phyloP scores from a whole-genome alignment of 2,329 filamentous ascomycete genomes.

The Fusarium coffeatum region DNA sequence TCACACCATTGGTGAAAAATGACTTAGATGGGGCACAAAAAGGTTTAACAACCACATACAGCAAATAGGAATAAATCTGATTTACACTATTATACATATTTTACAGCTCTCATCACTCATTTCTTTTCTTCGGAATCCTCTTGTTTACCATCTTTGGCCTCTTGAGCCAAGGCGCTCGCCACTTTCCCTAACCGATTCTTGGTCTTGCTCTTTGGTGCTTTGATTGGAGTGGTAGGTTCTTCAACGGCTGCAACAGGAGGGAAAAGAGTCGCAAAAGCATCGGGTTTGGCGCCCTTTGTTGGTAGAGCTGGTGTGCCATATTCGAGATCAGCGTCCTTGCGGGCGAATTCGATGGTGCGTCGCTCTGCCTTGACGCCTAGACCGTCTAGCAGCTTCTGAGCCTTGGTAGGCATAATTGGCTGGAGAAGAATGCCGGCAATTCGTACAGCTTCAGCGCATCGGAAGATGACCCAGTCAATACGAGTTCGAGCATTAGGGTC shows the following conservation, averaged over 20 bases:
- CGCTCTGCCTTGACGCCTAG: constrained; percentile 75
- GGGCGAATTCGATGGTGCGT: constrained; percentile 72
- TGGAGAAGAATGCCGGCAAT: constrained; percentile 87
- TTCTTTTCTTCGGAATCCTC: constrained; percentile 10
- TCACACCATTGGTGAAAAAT: constrained; percentile 26
- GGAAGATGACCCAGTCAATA: constrained; percentile 73
- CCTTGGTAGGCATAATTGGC: constrained; percentile 88
- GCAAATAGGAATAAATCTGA: not conserved
- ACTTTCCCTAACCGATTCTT: constrained; percentile 48
- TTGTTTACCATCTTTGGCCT: constrained; percentile 38
- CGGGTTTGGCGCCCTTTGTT: constrained; percentile 15
- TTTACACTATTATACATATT: constrained; percentile 35
- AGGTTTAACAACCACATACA: not conserved
- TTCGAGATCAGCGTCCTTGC: constrained; percentile 70
- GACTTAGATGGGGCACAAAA: constrained; percentile 15
- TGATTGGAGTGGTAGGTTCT: constrained; percentile 31
- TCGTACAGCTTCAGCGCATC: constrained; percentile 79
- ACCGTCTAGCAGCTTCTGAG: constrained; percentile 77
- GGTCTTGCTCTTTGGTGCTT: not conserved
- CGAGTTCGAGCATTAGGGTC: constrained; percentile 52
- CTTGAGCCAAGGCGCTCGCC: constrained; percentile 45
- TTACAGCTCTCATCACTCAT: constrained; percentile 14
- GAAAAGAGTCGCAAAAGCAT: constrained; percentile 61
- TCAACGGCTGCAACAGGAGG: constrained; percentile 56
- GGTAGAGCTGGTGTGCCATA: constrained; percentile 68